Evolutionary conservation across 192 early-diverging fungal genomes (phyloP), one percentile per base, ranked within the genome.

Genomic region (Coemansia sp.): DNA sequence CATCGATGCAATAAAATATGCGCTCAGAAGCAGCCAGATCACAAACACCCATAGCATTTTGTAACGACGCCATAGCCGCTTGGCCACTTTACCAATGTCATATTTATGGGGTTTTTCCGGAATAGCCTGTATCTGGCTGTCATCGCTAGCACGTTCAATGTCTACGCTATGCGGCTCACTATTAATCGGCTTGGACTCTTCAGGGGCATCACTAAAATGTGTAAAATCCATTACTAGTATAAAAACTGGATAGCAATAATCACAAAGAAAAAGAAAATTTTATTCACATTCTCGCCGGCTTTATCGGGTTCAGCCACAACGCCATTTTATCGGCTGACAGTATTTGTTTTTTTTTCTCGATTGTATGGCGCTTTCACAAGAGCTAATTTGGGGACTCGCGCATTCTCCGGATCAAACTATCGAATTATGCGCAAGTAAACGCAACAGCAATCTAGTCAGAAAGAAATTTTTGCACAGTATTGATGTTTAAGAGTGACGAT

Each of bases 1-100:
- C 58, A 85, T 63, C 31, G 85, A 74, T 1, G 82, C 86, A 52
- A 89, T 70, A 59, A 86, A 82, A 71, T 84, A 92, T 32, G 74
- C 84, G 6, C 83, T 87, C 9, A 86, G 12, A 12, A 76, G 47
- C 9, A 81, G 19, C 84, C 84, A 89, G 49, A 82, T 68, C 7
- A 32, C 69, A 16, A 84, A n/a, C 8, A 33, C 7, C 51, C 51
- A 50, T 1, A 50, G 16, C n/a, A 18, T 16, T 50, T 29, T 50
- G 48, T 50, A 50, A 11, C 28, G 9, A 23, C 25, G 12, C 48
- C 25, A 50, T 50, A 50, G 35, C 35, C 35, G 35, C 35, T 38
- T 38, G 11, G 12, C n/a, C 2, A 38, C n/a, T 38, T 14, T 38
- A 38, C 12, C n/a, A 38, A 38, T 38, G 14, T 38, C n/a, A 11